Evolutionary conservation across 1,284 basidiomycete species (phyloP).

Genomic region (Ustilago curta): DNA sequence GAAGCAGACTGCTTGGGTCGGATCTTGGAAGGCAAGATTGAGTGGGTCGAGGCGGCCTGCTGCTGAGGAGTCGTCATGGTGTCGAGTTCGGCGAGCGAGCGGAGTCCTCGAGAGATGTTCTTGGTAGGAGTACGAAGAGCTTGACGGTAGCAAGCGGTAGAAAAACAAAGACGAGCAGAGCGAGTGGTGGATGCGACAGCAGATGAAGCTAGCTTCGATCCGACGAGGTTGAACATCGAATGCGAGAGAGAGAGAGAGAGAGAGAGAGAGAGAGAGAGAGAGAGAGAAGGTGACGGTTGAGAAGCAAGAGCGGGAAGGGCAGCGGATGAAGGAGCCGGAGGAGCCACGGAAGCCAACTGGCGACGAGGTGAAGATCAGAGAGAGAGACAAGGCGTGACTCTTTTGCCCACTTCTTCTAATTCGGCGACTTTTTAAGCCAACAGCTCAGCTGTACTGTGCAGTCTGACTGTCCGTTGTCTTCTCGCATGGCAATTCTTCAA

Average conservation of each 20-base stretch:
- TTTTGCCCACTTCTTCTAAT: neutral
- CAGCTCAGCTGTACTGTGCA: neutral
- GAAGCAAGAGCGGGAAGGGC: neutral
- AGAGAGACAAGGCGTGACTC: neutral
- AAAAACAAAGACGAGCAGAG: neutral
- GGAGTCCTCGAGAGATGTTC: conserved; percentile 35
- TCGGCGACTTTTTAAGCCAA: neutral
- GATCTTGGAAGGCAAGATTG: conserved; percentile 45
- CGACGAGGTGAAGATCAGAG: neutral
- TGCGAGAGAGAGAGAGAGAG: too few species aligned
- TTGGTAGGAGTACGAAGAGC: conserved; percentile 9
- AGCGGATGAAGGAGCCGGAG: neutral
- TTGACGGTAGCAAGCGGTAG: conserved; percentile 4
- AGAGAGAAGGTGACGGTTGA: conserved; percentile 4
- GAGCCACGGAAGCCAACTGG: neutral
- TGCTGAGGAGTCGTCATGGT: conserved; percentile 60
- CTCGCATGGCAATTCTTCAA: neutral
- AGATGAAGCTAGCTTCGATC: conserved; percentile 28
- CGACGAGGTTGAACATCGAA: conserved; percentile 49
- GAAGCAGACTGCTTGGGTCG: conserved; percentile 70
- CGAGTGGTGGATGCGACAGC: conserved; percentile 21
- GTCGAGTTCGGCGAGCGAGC: conserved; percentile 56
- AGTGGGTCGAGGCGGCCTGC: conserved; percentile 61
- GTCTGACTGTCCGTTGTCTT: too few species aligned
- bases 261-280: too few species aligned